Evolutionary conservation across 2,329 filamentous ascomycete species (phyloP), one percentile per base, ranked within the genome.

Genomic region (Penicillium glabrum): DNA sequence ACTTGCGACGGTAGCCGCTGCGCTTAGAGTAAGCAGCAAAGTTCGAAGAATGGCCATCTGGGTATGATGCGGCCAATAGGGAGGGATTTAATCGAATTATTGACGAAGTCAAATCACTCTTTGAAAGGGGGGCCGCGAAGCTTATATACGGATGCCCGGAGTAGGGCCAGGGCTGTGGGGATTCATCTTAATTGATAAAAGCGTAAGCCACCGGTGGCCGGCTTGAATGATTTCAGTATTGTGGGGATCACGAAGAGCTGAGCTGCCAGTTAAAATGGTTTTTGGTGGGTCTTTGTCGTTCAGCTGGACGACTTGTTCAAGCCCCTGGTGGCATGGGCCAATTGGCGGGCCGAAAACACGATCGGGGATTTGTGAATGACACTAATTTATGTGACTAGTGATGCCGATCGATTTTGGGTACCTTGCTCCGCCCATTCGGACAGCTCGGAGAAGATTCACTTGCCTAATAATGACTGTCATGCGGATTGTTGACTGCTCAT

Each of bases 11-110:
- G 56, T 53, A 13, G 39, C 43, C 8, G 46, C 49, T 21, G 35
- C 46, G 16, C 41, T 31, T 35, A 55, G 44, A 8, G 52, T 19
- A 45, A 58, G 48, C 35, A 60, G 14, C 3, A 55, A 3, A 35
- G 31, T 51, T 6, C 41, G 45, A 21, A 60, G 1, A 27, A 27
- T 21, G 16, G 46, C 43, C 55, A 60, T 60, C 26, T 21, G 13
- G 3, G 13, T 44, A 16, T 27, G 2, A 41, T 10, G 19, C 19
- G 7, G 26, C 48, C n/a, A 41, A 24, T 16, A 26, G 11, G 43
- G 24, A 29, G 23, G 21, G 9, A 5, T 1, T 39, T 7, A 26
- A 31, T 19, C 46, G 3, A 5, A 29, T 19, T 19, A 1, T 47
- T 29, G 45, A 19, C 3, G 13, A 48, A 48, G 2, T 14, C 11